Evolutionary conservation across 192 early-diverging fungal species (phyloP), one percentile per base, ranked within the genome.

Genomic region (Umbelopsis sp.): DNA sequence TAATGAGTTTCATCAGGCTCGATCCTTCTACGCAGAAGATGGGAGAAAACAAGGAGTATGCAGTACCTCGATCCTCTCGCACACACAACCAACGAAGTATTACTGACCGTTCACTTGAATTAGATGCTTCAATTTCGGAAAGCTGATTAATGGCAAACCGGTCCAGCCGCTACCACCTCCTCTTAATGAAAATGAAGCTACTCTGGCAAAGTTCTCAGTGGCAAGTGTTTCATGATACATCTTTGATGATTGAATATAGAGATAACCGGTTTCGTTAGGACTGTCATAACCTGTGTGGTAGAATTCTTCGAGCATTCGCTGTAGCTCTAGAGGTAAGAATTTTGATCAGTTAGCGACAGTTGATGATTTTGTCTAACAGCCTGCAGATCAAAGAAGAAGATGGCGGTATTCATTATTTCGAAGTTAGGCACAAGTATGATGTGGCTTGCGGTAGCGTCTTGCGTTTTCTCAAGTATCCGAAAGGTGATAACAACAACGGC

Each of bases 381-480:
- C 1, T 64, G 15, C 33, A 71, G 64, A 82, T 89, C 15, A 80
- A 84, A 18, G 78, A 77, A 64, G 37, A 68, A 16, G 81, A 80
- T 16, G 86, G 86, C 13, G 85, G 84, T 18, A 49, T 69, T 11
- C 48, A 75, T 45, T 88, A 71, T 66, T 83, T 88, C 66, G 66
- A 79, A 48, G 25, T 72, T 25, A 67, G 76, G 52, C 87, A 87
- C 67, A 35, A 44, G 21, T 87, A 80, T 69, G 80, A 85, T 18
- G 68, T 61, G 4, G 22, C 70, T 12, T 78, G 78, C 3, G 84
- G 81, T 0, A 76, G 81, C 67, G 80, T 74, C 2, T 68, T 90
- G n/a, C 81, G 89, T n/a, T 69, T 89, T 20, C 61, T 90, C 12
- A 82, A 84, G 69, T 90, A 90, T 50, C 89, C 89, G 2, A 53